These are phyloP conservation scores for Saprolegnia parasitica DNA, from an alignment of 352 stramenopile species.

Conservation along the genomic window DNA sequence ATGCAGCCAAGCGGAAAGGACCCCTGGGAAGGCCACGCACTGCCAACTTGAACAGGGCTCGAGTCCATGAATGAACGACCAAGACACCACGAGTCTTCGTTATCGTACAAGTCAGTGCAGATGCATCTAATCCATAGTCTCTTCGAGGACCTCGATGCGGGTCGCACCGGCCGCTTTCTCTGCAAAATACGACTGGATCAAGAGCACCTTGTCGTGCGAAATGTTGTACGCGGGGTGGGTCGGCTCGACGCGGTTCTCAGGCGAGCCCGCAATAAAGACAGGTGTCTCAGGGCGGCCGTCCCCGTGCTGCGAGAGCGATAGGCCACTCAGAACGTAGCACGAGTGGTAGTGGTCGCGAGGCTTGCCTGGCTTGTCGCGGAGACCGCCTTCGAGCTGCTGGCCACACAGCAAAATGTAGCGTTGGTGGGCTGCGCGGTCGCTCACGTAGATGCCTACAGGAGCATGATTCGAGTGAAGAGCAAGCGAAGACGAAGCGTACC, in stretches of 20 bases:
- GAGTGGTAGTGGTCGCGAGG: slow-evolving; percentile 98
- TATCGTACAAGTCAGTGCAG: no score
- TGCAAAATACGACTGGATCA: slow-evolving; percentile 64
- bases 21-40: no score
- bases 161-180: slow-evolving; percentile 9
- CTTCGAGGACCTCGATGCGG: not conserved
- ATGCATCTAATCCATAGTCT: slow-evolving; percentile 12
- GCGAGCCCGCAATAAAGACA: slow-evolving; percentile 50
- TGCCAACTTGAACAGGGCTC: no score
- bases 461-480: not conserved
- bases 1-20: no score
- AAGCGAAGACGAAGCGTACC: not conserved
- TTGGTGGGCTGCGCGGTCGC: slow-evolving; percentile 71
- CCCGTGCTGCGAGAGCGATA: slow-evolving; percentile 92
- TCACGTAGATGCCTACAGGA: slow-evolving; percentile 48
- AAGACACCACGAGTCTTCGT: no score
- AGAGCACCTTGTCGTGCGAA: slow-evolving; percentile 70
- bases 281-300: slow-evolving; percentile 30
- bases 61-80: no score
- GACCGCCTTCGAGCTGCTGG: slow-evolving; percentile 90
- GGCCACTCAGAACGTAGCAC: slow-evolving; percentile 96
- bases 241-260: slow-evolving; percentile 63
- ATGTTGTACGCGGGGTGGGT: slow-evolving; percentile 94
- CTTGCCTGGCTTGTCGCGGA: slow-evolving; percentile 94
- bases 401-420: slow-evolving; percentile 93